Base-by-base conservation (phyloP, 495 filamentous ascomycete genomes). In the Penicillium odoratum region DNA sequence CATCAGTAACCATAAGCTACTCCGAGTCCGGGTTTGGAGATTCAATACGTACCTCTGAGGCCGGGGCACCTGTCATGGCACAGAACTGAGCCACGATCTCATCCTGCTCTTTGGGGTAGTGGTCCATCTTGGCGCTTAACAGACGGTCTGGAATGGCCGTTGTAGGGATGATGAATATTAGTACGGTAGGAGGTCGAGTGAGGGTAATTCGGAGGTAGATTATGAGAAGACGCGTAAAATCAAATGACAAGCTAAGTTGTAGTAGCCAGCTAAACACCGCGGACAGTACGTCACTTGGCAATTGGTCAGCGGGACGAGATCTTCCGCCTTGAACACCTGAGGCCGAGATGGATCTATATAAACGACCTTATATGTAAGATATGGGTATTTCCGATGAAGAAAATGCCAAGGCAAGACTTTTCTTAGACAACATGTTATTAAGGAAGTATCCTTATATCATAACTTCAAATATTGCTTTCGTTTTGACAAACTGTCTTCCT, bases 11-110 rank as follows among this genome's bases (percentile, higher is more conserved):
- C 2, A 11, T 36, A 36, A 4, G 13, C 3, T 1, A 11, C 8
- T 36, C 13, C 9, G 13, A 2, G 33, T 36, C 1, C 7, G 11
- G 33, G 9, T 10, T 36, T 10, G 33, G 33, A 10, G 33, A 10
- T 36, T 1, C 0, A 25, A 52, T 3, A 30, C 21, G 65, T 80
- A 93, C 92, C 69, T 87, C 80, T 40, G 85, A 74, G 5, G 87
- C 70, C 9, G 79, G 71, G 18, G 82, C 79, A 25, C 86, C 84
- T 3, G 92, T 93, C 65, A 96, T 77, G 51, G 76, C 76, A 69
- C 84, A 85, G 73, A 97, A 92, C 69, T 88, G 78, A 61, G 82
- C 81, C 58, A 94, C 85, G 56, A 89, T 73, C 62, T 81, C 79
- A 70, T 93, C 87, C 56, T 85, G 85, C 62, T 87, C 81, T 33